Evolutionary conservation across 768 basidiomycete genomes (phyloP).

Genomic region (Nidula microcarpa): DNA sequence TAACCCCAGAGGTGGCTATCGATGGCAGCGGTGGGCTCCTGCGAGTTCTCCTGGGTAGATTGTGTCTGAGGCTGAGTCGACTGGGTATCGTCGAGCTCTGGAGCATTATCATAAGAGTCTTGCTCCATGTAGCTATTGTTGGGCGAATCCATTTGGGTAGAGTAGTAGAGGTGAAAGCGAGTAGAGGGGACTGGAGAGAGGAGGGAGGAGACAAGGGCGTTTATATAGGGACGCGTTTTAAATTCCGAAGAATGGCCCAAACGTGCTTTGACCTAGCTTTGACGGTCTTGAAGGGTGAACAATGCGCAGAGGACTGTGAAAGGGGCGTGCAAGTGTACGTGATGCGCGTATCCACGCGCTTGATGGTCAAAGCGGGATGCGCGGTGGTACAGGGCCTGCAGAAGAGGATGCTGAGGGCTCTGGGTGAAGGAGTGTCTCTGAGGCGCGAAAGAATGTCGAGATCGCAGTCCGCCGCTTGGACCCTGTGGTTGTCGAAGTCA

Average conservation of each 20-base stretch:
- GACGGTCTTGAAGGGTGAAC: no score
- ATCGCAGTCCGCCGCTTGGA: no score
- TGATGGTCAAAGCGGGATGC: no score
- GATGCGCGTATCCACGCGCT: no score
- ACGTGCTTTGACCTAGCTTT: slow-evolving; percentile 7
- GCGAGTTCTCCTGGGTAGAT: slow-evolving; percentile 41
- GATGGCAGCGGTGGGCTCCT: slow-evolving; percentile 17
- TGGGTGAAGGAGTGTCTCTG: no score
- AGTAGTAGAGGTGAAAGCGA: slow-evolving; percentile 2
- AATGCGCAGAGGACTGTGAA: not conserved
- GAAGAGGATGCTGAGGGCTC: no score
- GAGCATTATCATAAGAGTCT: slow-evolving; percentile 7
- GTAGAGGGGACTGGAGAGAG: slow-evolving; percentile 1
- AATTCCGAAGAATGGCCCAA: slow-evolving; percentile 17
- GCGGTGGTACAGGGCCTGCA: no score
- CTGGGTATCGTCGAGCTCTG: slow-evolving; percentile 20
- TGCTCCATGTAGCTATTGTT: slow-evolving; percentile 13
- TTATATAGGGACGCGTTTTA: slow-evolving; percentile 26
- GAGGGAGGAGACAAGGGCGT: slow-evolving; percentile 6
- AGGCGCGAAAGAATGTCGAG: no score
- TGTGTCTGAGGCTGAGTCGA: slow-evolving; percentile 35
- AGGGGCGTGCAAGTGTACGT: not conserved
- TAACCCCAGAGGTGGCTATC: slow-evolving; percentile 65
- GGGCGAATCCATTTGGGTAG: not conserved
- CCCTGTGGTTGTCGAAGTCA: no score